A percentile compares a stretch with the other conserved stretches of the same genome.
phyloP scores from a whole-genome alignment of 73 alveolate genomes.

The Paraurostyla sp. region DNA sequence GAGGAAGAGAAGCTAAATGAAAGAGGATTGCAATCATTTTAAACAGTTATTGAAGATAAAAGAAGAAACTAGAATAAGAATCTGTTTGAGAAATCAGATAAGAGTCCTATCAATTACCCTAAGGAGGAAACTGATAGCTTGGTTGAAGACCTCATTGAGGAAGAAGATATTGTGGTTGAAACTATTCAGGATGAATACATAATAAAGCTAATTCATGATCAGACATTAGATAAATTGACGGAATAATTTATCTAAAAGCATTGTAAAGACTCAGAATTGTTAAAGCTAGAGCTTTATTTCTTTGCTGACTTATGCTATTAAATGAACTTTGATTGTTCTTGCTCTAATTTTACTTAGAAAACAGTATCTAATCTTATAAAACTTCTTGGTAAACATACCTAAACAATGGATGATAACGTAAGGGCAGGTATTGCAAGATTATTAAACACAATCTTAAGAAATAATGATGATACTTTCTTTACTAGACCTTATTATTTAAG shows the following conservation, averaged over 20 bases:
- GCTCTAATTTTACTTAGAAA: slow-evolving; percentile 6
- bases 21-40: background rate
- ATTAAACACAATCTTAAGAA: slow-evolving; percentile 41
- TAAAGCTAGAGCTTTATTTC: slow-evolving; percentile 50
- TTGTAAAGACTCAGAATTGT: background rate
- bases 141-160: background rate
- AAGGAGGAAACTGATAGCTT: no score
- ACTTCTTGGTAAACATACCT: background rate
- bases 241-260: background rate
- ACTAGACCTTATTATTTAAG: slow-evolving; percentile 28
- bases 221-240: slow-evolving; percentile 18
- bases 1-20: background rate
- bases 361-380: slow-evolving; percentile 26
- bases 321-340: slow-evolving; percentile 57
- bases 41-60: background rate
- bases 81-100: background rate
- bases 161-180: background rate
- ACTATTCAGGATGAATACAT: background rate
- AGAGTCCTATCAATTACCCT: no score
- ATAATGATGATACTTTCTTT: slow-evolving; percentile 27
- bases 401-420: background rate
- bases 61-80: background rate
- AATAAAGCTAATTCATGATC: slow-evolving; percentile 45
- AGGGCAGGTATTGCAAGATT: slow-evolving; percentile 47
- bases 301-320: slow-evolving; percentile 60